Base-by-base conservation (phyloP, 1,139 yeast genomes). In the Magnusiomyces suaveolens region DNA sequence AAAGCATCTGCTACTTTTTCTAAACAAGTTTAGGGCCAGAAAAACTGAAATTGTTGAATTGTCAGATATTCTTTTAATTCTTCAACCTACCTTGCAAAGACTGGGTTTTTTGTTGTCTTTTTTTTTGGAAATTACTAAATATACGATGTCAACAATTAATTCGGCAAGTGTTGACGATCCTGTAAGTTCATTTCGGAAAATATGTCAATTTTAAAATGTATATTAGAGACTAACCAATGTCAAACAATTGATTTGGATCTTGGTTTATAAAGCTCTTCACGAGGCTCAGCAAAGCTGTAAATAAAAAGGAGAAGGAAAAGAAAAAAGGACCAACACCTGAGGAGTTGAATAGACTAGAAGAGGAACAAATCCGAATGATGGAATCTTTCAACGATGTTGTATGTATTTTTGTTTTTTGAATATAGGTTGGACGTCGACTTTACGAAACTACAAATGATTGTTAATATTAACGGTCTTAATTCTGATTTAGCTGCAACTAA, bases 131-230 rank as follows among this genome's bases (percentile, higher is more conserved):
- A 18, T 43, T 6, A 18, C 24, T 18, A 8, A 29, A 18, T 16
- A 32, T 24, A 23, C 43, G 18, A 46, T 29, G 49, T 29, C 49
- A n/a, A 32, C 49, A 46, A 46, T 46, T n/a, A 46, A 47, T 51
- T 51, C 52, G 29, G 54, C 56, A 18, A 53, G 49, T n/a, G 39
- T 52, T 8, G 48, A 51, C 16, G 56, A 54, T 47, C 50, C 52
- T 16, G 56, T 54, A 49, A 46, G 56, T 51, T 14, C 10, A 29
- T 2, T 23, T 10, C n/a, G n/a, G n/a, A 29, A 12, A 29, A 29
- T 29, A 12, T 29, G 36, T 8, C 36, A 6, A 29, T 29, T 29
- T 29, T 6, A 8, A 10, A 38, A 14, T 38, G 8, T 10, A 10
- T n/a, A 10, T 38, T 38, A 10, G 20, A 14, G n/a, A 38, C 43